A percentile compares a stretch with the other conserved stretches of the same genome.
Evolutionary conservation across 2,329 filamentous ascomycete genomes (phyloP).

Genomic region (Daldinia sp.): DNA sequence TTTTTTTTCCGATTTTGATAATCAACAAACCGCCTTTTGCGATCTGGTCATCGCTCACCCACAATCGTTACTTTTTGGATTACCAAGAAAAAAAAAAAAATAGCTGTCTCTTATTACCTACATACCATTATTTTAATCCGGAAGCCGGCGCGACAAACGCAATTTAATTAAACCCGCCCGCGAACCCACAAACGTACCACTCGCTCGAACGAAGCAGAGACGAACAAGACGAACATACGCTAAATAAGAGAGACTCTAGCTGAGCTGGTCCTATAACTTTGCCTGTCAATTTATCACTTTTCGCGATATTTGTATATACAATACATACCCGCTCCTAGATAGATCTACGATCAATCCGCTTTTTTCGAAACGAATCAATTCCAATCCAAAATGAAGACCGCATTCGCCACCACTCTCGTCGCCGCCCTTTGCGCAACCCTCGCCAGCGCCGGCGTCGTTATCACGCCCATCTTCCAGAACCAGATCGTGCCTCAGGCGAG

Average conservation of each 20-base stretch:
- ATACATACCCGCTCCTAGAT: not conserved
- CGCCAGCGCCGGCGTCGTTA: constrained; percentile 66
- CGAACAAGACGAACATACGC: not conserved
- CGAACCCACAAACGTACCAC: not conserved
- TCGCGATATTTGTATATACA: not conserved
- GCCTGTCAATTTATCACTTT: not conserved
- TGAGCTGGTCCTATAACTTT: constrained; percentile 4
- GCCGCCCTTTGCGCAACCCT: constrained; percentile 61
- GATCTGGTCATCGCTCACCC: constrained; percentile 5
- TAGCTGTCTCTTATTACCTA: not conserved
- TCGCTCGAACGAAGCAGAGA: constrained; percentile 1
- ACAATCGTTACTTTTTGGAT: constrained; percentile 6
- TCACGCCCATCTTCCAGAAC: constrained; percentile 64
- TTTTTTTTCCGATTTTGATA: constrained; percentile 19
- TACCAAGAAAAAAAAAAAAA: not conserved
- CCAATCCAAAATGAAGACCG: constrained; percentile 56
- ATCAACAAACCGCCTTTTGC: not conserved
- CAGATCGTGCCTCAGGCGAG: constrained; percentile 63
- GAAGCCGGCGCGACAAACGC: not conserved
- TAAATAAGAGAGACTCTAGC: not conserved
- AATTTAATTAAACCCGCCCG: not conserved
- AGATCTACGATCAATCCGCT: not conserved
- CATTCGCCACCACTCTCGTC: constrained; percentile 55
- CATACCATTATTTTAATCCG: constrained; percentile 1
- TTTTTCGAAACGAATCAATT: not conserved